A percentile compares a stretch with the other conserved stretches of the same genome.
Evolutionary conservation across 176 grass and related monocot species (phyloP).

Genomic region (Lolium multiflorum): DNA sequence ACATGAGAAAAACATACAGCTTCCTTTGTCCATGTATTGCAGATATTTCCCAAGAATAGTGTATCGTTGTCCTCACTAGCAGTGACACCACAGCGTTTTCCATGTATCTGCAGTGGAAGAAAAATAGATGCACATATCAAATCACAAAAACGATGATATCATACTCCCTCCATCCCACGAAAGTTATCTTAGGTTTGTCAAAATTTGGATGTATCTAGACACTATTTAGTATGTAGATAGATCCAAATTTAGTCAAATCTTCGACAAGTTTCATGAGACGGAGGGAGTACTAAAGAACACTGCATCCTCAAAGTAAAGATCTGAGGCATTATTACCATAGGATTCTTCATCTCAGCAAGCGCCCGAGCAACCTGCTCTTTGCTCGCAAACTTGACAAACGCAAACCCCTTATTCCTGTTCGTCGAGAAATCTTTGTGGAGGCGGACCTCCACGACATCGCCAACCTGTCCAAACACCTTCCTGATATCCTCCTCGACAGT

Average conservation of each 20-base stretch:
- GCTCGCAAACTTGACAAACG: conserved; percentile 71
- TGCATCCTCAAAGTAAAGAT: neutral
- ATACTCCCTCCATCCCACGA: too few relatives aligned
- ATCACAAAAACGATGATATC: neutral
- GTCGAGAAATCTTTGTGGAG: conserved; percentile 69
- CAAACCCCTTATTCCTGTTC: conserved; percentile 79
- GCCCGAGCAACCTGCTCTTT: conserved; percentile 65
- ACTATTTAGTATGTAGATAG: too few relatives aligned
- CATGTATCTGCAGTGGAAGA: conserved; percentile 53
- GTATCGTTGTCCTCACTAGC: conserved; percentile 80
- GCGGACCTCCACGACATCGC: conserved; percentile 66
- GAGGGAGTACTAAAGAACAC: neutral
- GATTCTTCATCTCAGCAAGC: conserved; percentile 67
- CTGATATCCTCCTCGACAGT: conserved; percentile 66
- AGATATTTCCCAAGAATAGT: conserved; percentile 79
- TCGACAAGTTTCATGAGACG: too few relatives aligned
- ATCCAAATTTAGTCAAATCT: too few relatives aligned
- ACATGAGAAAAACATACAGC: conserved; percentile 47
- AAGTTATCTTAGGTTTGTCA: too few relatives aligned
- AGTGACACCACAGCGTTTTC: conserved; percentile 63
- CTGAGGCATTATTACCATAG: conserved; percentile 55
- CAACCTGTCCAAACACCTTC: conserved; percentile 57
- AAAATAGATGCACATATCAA: conserved; percentile 5
- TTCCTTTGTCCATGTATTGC: conserved; percentile 90
- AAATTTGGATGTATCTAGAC: too few relatives aligned